phyloP scores from a whole-genome alignment of 495 filamentous ascomycete species.

The Aspergillus diversus region DNA sequence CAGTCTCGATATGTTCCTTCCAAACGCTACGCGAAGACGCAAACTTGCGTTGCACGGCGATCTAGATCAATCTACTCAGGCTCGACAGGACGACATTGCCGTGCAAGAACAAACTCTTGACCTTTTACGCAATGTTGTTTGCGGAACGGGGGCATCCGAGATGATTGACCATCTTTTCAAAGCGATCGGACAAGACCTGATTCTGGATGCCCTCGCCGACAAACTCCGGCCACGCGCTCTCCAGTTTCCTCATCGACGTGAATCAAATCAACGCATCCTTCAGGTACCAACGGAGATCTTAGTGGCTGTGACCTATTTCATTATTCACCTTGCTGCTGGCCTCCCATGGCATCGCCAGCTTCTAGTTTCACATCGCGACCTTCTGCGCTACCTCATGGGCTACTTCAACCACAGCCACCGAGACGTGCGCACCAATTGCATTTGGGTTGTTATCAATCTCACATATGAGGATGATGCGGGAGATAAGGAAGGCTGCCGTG shows the following conservation, averaged over 20 bases:
- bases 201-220: slow-evolving; percentile 75
- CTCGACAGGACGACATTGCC: slow-evolving; percentile 74
- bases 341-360: slow-evolving; percentile 73
- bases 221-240: slow-evolving; percentile 66
- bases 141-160: slow-evolving; percentile 63
- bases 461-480: slow-evolving; percentile 74
- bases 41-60: slow-evolving; percentile 54
- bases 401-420: slow-evolving; percentile 70
- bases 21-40: slow-evolving; percentile 44
- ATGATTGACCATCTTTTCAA: slow-evolving; percentile 86
- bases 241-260: slow-evolving; percentile 43
- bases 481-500: slow-evolving; percentile 62
- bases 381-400: slow-evolving; percentile 54
- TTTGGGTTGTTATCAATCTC: slow-evolving; percentile 82
- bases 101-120: slow-evolving; percentile 91
- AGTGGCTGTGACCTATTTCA: slow-evolving; percentile 69
- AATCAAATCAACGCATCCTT: slow-evolving; percentile 33
- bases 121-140: slow-evolving; percentile 86
- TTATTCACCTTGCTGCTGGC: slow-evolving; percentile 86
- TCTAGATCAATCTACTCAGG: slow-evolving; percentile 51
- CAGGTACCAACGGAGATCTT: slow-evolving; percentile 72
- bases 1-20: slow-evolving; percentile 47
- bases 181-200: slow-evolving; percentile 70
- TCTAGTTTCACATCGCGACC: slow-evolving; percentile 65
- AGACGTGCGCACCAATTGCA: slow-evolving; percentile 72